Evolutionary conservation across 495 filamentous ascomycete genomes (phyloP), one percentile per base, ranked within the genome.

Genomic region (Lophiostoma macrostomum): DNA sequence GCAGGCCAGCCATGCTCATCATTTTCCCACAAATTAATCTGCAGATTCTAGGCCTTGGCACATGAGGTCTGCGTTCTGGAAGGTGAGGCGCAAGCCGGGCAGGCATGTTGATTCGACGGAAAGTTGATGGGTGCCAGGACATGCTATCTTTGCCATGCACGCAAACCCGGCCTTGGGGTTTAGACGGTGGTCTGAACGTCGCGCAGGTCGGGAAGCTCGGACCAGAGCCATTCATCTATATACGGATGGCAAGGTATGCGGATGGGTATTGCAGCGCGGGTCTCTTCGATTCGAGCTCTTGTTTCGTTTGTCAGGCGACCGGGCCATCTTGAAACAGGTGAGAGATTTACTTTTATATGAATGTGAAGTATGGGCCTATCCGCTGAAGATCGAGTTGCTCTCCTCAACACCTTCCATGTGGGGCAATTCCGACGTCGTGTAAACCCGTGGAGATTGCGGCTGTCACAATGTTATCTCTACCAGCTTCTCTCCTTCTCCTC

Each of bases 11-110:
- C 20, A 7, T 6, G 48, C 5, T 13, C 14, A 13, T 22, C 30
- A 39, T 52, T 58, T 47, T 58, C 35, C 56, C 56, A 60, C 56
- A 43, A 60, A 60, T 60, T 47, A 35, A 49, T n/a, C 49, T 36
- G 16, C 25, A 35, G 43, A 1, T 16, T 16, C 20, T 22, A 30
- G 22, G 32, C 51, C 41, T 5, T 8, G 32, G 40, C 40, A 32
- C 2, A 46, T 10, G 13, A 10, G n/a, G 10, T 4, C 3, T 3
- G 29, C 40, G n/a, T 58, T 52, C 39, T 52, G 32, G 55, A 53
- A 52, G 30, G 28, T 13, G 32, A 35, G 23, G 25, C 31, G 28
- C 31, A 14, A 7, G 13, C 16, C 20, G 3, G 7, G 16, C 16
- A 3, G 4, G 12, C 23, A 7, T 3, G 28, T 3, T 49, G 34